These are phyloP conservation scores for Lachancea sp. DNA, from an alignment of 805 yeast genomes.

Conservation along the genomic window DNA sequence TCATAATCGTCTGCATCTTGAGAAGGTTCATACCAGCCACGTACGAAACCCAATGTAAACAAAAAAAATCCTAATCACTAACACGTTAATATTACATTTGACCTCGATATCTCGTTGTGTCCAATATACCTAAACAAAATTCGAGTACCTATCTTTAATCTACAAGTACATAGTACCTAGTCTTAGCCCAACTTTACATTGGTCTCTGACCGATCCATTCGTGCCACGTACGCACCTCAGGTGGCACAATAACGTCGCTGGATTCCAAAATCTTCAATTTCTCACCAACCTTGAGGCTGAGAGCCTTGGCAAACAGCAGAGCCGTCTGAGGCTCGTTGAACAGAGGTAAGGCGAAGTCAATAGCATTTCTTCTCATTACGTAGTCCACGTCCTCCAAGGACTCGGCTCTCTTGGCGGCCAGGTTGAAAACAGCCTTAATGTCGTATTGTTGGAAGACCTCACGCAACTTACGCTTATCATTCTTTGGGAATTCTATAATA, in stretches of 20 bases:
- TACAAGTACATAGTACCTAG: neutral
- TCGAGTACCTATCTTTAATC: conserved; percentile 2
- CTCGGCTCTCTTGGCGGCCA: conserved; percentile 88
- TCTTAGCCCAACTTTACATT: conserved; percentile 36
- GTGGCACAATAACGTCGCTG: conserved; percentile 55
- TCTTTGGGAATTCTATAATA: conserved; percentile 83
- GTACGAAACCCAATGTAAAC: neutral
- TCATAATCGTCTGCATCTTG: no score
- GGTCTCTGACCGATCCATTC: conserved; percentile 94
- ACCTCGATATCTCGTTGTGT: neutral
- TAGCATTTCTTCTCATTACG: conserved; percentile 98
- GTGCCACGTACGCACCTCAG: conserved; percentile 93
- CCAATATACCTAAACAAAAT: neutral
- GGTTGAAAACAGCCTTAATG: conserved; percentile 82
- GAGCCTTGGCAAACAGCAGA: conserved; percentile 73
- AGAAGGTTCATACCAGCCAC: no score
- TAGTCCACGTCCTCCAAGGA: conserved; percentile 80
- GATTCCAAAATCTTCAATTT: conserved; percentile 43
- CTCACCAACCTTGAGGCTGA: conserved; percentile 60
- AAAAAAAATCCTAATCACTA: neutral
- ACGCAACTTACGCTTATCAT: conserved; percentile 87
- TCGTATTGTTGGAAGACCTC: conserved; percentile 87
- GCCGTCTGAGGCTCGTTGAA: conserved; percentile 97
- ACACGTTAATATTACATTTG: neutral
- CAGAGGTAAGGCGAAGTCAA: conserved; percentile 93